Evolutionary conservation across 352 stramenopile genomes (phyloP), one percentile per base, ranked within the genome.

Genomic region (Phytopythium oedochilum): DNA sequence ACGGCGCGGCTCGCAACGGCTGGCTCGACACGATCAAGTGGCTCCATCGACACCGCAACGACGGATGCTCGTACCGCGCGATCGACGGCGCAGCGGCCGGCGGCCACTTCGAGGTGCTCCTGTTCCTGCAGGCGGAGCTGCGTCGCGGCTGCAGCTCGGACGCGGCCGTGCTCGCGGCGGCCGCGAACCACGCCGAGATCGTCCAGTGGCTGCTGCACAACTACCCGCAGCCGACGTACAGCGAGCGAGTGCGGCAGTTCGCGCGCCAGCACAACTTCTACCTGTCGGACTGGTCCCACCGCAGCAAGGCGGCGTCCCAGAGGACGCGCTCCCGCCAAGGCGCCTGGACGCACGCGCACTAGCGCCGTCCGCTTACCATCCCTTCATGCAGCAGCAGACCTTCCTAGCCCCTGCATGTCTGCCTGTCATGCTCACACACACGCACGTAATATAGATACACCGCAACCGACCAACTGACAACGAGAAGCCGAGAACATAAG

Each of bases 201-300:
- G 61, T 73, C 1, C 61, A 70, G 44, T 70, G 65, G 65, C n/a
- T 73, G 12, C 64, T 71, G 29, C 60, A 71, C 15, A 32, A 34
- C 43, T 72, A 66, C 39, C 64, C 64, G 2, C 64, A 72, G 53
- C 64, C 67, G 51, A 57, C 45, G 22, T 34, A 32, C 35, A 42
- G 69, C 23, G 61, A 69, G 40, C 56, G 53, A 3, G 64, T 72
- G 17, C 64, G 64, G 43, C 59, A 53, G 25, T 70, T 67, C 26
- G 61, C 64, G 11, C 38, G 53, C 29, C 65, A 55, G 38, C 67
- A 66, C n/a, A 73, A 73, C 36, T 70, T 69, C 34, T 59, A 63
- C 12, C 53, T 70, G 5, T 45, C 68, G 26, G 34, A 72, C 17
- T 64, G 55, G 43, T 52, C 40, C 39, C 60, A 61, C 47, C 55